Percentiles rank a stretch among this genome's conserved stretches.
Evolutionary conservation across 495 filamentous ascomycete genomes (phyloP).

Genomic region (Amniculicola lignicola): DNA sequence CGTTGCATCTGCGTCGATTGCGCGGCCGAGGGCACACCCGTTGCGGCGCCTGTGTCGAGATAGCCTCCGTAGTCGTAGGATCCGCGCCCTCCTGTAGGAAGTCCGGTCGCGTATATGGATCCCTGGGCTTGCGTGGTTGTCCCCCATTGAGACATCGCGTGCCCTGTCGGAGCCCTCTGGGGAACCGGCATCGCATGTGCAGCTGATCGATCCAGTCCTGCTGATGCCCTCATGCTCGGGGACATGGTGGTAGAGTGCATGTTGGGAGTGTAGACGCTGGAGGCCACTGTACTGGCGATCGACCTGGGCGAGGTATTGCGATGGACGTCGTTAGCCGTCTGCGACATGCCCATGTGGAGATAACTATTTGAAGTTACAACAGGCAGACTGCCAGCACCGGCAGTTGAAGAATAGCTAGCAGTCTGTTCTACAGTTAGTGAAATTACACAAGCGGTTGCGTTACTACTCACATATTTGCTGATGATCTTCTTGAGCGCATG

Average conservation of each 20-base stretch:
- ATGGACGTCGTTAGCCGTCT: slow-evolving; percentile 7
- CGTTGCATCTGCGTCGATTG: slow-evolving; percentile 35
- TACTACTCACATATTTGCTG: slow-evolving; percentile 83
- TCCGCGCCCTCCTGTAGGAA: slow-evolving; percentile 16
- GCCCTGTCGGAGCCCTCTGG: slow-evolving; percentile 18
- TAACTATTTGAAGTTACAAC: slow-evolving; percentile 22
- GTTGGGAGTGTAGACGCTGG: slow-evolving; percentile 26
- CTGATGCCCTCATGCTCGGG: slow-evolving; percentile 29
- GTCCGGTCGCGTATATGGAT: slow-evolving; percentile 24
- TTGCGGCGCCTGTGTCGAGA: slow-evolving; percentile 17
- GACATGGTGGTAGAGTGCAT: slow-evolving; percentile 31
- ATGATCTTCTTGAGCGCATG: slow-evolving; percentile 94
- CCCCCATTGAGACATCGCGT: slow-evolving; percentile 33
- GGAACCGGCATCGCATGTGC: slow-evolving; percentile 26
- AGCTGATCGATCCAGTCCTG: slow-evolving; percentile 33
- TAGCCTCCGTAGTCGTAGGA: slow-evolving; percentile 33
- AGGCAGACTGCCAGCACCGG: slow-evolving; percentile 42
- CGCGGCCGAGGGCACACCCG: slow-evolving; percentile 23
- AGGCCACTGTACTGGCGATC: slow-evolving; percentile 23
- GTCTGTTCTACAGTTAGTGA: slow-evolving; percentile 28
- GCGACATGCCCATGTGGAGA: slow-evolving; percentile 18
- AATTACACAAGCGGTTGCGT: background rate
- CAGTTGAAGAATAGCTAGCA: slow-evolving; percentile 44
- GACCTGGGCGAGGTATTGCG: slow-evolving; percentile 31
- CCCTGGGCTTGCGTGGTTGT: slow-evolving; percentile 22